Evolutionary conservation across 768 basidiomycete genomes (phyloP), one percentile per base, ranked within the genome.

Genomic region (Dentipellis sp.): DNA sequence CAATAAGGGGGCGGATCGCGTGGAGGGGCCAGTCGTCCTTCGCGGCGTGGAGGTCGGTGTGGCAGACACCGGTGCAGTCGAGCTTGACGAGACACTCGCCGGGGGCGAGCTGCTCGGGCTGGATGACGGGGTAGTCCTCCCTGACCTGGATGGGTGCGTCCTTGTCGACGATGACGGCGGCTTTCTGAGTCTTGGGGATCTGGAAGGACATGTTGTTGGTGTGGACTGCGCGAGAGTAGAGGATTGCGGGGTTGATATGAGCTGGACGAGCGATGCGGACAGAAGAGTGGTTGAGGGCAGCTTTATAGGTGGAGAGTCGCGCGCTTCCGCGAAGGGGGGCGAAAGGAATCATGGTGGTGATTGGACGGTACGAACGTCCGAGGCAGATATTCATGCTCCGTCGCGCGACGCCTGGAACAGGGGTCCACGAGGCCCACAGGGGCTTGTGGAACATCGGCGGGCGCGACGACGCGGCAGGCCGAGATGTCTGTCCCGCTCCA

Each of bases 11-110:
- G 1, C 74, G 74, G 53, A 74, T 79, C 36, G 81, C 74, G n/a
- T 76, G 68, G 10, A 88, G 56, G 0, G 92, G 92, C 93, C 93
- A 94, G 66, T 94, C 92, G 46, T 79, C 81, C 39, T 78, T 69
- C 38, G 79, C 80, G 23, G 84, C 84, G 63, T 92, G 91, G 12
- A 90, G 76, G 64, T 92, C 91, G 3, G 86, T 88, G 65, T 91
- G 89, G 71, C 91, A 92, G n/a, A 91, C 88, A 55, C 90, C 90
- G 6, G 86, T 83, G 71, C 80, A 84, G 37, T 78, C 75, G 65
- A 92, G 74, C 69, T 87, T 84, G 68, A 92, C 74, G 60, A 91
- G 82, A 65, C 84, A 87, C 69, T 89, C 83, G 48, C 83, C 84
- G 0, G 83, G 83, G 0, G 68, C 70, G 65, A 88, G 84, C 3